Conservation (phyloP, 106 monocot genomes). For the Dactylorhiza incarnata region DNA sequence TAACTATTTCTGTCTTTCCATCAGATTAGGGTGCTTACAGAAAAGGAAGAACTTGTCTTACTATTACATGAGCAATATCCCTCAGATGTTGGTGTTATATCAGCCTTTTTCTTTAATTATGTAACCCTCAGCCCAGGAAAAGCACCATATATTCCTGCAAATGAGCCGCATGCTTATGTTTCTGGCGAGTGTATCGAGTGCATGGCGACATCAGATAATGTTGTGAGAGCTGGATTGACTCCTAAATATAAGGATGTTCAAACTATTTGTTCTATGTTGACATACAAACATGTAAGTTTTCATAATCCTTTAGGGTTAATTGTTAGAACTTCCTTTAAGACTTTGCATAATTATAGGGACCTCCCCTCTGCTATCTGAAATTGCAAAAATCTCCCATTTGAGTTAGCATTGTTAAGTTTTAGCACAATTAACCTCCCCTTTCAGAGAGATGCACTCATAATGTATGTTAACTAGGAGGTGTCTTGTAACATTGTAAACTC, state of each 20-base stretch:
- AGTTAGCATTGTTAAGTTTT: no score
- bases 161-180: slow-evolving; percentile 96
- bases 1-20: neutral
- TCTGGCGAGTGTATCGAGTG: slow-evolving; percentile 92
- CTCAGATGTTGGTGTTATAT: slow-evolving; percentile 79
- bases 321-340: no score
- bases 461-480: no score
- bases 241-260: slow-evolving; percentile 80
- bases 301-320: neutral
- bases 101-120: slow-evolving; percentile 88
- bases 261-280: slow-evolving; percentile 93
- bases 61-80: slow-evolving; percentile 76
- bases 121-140: slow-evolving; percentile 83
- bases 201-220: slow-evolving; percentile 99
- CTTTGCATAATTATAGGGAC: no score
- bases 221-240: slow-evolving; percentile 95
- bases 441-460: no score
- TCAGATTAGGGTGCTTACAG: slow-evolving; percentile 71
- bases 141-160: slow-evolving; percentile 73
- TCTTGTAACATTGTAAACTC: no score
- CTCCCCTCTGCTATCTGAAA: no score
- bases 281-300: slow-evolving; percentile 73
- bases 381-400: no score
- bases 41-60: slow-evolving; percentile 73
- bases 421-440: no score